Conservation (phyloP, 2,329 filamentous ascomycete genomes). For the Colletotrichum agaves region DNA sequence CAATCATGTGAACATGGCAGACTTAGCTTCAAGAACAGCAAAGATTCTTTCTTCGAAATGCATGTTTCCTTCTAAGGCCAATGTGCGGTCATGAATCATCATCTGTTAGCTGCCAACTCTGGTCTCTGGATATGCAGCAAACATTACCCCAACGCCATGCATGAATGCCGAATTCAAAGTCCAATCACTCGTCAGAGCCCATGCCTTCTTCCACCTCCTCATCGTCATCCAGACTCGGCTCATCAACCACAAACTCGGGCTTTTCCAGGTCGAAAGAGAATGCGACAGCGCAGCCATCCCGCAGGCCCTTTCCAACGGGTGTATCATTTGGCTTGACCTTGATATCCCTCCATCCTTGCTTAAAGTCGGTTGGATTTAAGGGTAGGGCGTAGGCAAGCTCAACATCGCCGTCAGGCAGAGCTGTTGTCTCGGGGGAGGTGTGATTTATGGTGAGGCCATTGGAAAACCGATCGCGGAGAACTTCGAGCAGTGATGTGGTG, state of each 20-base stretch:
- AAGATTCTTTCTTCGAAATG: no score
- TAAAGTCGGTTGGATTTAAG: constrained; percentile 55
- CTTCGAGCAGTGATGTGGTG: constrained; percentile 66
- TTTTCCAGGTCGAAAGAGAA: constrained; percentile 59
- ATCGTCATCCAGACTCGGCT: constrained; percentile 53
- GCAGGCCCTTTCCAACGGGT: constrained; percentile 54
- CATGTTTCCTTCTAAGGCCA: no score
- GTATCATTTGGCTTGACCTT: constrained; percentile 51
- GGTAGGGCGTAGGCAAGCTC: constrained; percentile 59
- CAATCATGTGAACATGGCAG: no score
- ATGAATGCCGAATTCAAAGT: background rate
- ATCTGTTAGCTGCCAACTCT: background rate
- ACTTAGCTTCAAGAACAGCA: no score
- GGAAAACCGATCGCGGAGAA: constrained; percentile 68
- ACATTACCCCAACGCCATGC: constrained; percentile 26
- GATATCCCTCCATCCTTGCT: constrained; percentile 62
- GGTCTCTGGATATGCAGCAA: background rate
- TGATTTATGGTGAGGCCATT: constrained; percentile 57
- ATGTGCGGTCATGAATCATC: background rate
- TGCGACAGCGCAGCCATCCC: constrained; percentile 60
- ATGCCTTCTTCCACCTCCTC: constrained; percentile 53
- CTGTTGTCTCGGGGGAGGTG: constrained; percentile 46
- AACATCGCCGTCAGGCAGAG: constrained; percentile 53
- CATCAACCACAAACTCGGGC: constrained; percentile 57
- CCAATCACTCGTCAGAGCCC: constrained; percentile 29